Percentiles rank a stretch among this genome's conserved stretches.
Conservation (phyloP, 768 basidiomycete species). For the Serendipita sp. region DNA sequence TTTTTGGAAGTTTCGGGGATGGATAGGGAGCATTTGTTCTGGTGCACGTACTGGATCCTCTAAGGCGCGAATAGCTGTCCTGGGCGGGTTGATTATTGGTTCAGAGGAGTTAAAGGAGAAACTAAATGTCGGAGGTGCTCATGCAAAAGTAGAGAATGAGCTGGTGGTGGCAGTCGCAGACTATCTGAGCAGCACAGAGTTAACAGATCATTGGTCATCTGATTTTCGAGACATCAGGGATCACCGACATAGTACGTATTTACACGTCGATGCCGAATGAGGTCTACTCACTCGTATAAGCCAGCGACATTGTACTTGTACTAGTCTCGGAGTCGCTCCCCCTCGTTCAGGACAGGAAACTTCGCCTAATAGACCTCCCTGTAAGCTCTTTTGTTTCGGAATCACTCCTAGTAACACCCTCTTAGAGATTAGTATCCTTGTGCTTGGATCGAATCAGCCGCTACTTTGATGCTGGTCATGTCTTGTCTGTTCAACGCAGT, state of each 20-base stretch:
- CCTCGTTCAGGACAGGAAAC: background rate
- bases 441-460: background rate
- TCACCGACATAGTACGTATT: background rate
- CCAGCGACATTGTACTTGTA: background rate
- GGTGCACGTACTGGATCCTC: slow-evolving; percentile 54
- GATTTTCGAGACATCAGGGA: background rate
- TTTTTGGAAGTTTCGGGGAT: slow-evolving; percentile 28
- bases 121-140: slow-evolving; percentile 16
- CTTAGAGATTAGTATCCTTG: background rate
- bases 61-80: slow-evolving; percentile 42
- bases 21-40: slow-evolving; percentile 34
- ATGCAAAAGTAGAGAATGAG: slow-evolving; percentile 40
- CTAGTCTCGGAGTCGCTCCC: background rate
- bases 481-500: background rate
- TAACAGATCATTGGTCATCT: background rate
- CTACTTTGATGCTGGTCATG: background rate
- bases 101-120: slow-evolving; percentile 34
- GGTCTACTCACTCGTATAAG: too few relatives aligned
- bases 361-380: background rate
- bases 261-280: too few relatives aligned
- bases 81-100: slow-evolving; percentile 47
- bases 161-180: slow-evolving; percentile 55
- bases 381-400: background rate
- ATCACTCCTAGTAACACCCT: background rate
- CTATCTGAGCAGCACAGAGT: slow-evolving; percentile 21